Evolutionary conservation across 176 grass and related monocot genomes (phyloP).

Genomic region (Carex myosuroides): DNA sequence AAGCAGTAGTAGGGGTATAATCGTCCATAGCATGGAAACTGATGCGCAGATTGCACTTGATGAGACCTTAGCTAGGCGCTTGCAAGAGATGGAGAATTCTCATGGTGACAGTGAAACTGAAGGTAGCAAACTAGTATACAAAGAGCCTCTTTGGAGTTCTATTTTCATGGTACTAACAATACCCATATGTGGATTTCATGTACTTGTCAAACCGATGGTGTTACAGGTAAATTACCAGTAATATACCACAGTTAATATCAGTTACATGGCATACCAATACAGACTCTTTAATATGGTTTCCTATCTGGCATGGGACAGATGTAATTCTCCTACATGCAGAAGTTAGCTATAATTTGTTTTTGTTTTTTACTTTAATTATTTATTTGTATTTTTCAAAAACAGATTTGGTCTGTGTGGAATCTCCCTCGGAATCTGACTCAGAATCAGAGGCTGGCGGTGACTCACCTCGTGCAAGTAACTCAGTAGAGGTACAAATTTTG

Average conservation of each 20-base stretch:
- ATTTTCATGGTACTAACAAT: background rate
- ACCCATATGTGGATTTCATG: constrained; percentile 2
- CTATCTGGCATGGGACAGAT: background rate
- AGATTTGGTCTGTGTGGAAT: constrained; percentile 30
- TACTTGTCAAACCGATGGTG: background rate
- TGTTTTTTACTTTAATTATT: background rate
- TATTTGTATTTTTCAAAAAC: background rate
- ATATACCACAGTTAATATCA: background rate
- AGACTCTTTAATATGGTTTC: background rate
- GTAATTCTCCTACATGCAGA: background rate
- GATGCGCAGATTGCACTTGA: constrained; percentile 40
- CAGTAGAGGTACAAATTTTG: constrained; percentile 41
- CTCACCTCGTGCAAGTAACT: constrained; percentile 6
- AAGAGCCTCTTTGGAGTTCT: background rate
- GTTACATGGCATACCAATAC: background rate
- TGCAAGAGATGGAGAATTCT: constrained; percentile 48
- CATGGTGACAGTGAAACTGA: constrained; percentile 21
- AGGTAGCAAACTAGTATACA: background rate
- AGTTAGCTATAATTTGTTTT: background rate
- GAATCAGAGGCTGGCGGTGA: constrained; percentile 23
- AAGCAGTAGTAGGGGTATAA: background rate
- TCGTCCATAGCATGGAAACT: constrained; percentile 9
- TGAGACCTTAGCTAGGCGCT: constrained; percentile 35
- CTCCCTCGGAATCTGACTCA: constrained; percentile 36
- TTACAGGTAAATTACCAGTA: background rate